phyloP scores from a whole-genome alignment of 805 yeast genomes.

The Vanderwaltozyma verrucispora region DNA sequence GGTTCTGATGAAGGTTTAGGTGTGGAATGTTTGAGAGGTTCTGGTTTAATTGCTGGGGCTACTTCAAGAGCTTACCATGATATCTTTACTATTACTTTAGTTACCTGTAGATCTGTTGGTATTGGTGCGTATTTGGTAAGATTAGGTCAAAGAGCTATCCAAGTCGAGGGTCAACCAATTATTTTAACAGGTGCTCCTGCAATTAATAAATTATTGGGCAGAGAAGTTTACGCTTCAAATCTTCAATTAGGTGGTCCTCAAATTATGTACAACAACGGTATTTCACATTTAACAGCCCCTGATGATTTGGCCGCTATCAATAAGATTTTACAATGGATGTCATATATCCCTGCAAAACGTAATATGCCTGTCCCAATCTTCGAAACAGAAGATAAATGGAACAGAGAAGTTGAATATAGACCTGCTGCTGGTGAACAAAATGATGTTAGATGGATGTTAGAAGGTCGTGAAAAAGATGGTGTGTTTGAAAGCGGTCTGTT shows the following conservation, averaged over 20 bases:
- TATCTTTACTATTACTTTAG: constrained; percentile 94
- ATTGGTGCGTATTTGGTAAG: constrained; percentile 98
- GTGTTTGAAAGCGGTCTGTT: constrained; percentile 79
- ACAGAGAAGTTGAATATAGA: constrained; percentile 74
- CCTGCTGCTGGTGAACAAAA: constrained; percentile 67
- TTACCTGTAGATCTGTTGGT: constrained; percentile 99
- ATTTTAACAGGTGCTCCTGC: constrained; percentile 99
- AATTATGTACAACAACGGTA: constrained; percentile 97
- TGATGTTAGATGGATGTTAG: constrained; percentile 93
- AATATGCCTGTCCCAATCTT: constrained; percentile 84
- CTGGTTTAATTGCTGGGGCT: constrained; percentile 98
- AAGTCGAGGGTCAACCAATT: constrained; percentile 97
- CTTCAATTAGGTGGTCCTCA: constrained; percentile 98
- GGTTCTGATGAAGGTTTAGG: constrained; percentile 97
- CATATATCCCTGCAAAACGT: constrained; percentile 87
- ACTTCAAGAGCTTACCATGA: constrained; percentile 97
- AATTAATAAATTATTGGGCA: constrained; percentile 89
- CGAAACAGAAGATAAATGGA: constrained; percentile 81
- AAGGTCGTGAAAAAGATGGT: constrained; percentile 67
- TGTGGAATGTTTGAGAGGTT: constrained; percentile 96
- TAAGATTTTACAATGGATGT: constrained; percentile 90
- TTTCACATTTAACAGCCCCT: constrained; percentile 91
- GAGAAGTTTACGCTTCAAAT: constrained; percentile 95
- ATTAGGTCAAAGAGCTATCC: constrained; percentile 97
- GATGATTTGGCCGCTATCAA: constrained; percentile 96